Conservation (phyloP, 2,329 filamentous ascomycete species). For the Knoxdaviesia proteae region DNA sequence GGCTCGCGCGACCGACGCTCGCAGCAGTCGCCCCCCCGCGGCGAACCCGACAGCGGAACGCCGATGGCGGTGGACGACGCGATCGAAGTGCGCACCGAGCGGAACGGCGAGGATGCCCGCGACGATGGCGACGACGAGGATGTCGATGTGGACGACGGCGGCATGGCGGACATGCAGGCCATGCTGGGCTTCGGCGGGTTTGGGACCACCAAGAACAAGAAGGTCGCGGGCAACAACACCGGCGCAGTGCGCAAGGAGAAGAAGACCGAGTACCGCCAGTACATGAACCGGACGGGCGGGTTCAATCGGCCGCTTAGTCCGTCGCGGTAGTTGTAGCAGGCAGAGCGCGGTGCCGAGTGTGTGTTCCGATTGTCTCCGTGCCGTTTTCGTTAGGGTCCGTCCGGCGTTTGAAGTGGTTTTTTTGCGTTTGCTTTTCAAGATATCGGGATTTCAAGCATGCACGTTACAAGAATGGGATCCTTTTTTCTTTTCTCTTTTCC, state of each 20-base stretch:
- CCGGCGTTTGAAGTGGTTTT: too few species aligned
- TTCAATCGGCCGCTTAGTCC: slow-evolving; percentile 64
- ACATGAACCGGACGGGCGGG: slow-evolving; percentile 73
- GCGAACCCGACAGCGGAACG: background rate
- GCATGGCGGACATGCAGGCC: slow-evolving; percentile 52
- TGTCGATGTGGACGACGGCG: slow-evolving; percentile 39
- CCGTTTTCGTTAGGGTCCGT: background rate
- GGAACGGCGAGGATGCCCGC: slow-evolving; percentile 3
- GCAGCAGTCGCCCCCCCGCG: background rate
- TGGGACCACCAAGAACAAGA: slow-evolving; percentile 69
- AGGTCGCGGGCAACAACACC: slow-evolving; percentile 70
- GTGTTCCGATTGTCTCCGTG: background rate
- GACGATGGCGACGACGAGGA: slow-evolving; percentile 15
- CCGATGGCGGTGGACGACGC: slow-evolving; percentile 1
- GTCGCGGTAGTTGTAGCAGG: slow-evolving; percentile 8
- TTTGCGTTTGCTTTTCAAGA: too few species aligned
- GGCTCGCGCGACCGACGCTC: too few species aligned
- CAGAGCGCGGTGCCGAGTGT: background rate
- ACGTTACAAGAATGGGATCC: background rate
- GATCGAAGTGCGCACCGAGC: slow-evolving; percentile 3
- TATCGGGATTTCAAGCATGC: too few species aligned
- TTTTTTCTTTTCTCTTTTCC: too few species aligned
- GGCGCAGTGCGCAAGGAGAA: slow-evolving; percentile 78
- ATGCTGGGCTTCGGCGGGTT: slow-evolving; percentile 86
- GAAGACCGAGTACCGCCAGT: slow-evolving; percentile 87